These are phyloP conservation scores for Melastoma malabathricum DNA, from an alignment of 345 rosid species.

Conservation along the genomic window DNA sequence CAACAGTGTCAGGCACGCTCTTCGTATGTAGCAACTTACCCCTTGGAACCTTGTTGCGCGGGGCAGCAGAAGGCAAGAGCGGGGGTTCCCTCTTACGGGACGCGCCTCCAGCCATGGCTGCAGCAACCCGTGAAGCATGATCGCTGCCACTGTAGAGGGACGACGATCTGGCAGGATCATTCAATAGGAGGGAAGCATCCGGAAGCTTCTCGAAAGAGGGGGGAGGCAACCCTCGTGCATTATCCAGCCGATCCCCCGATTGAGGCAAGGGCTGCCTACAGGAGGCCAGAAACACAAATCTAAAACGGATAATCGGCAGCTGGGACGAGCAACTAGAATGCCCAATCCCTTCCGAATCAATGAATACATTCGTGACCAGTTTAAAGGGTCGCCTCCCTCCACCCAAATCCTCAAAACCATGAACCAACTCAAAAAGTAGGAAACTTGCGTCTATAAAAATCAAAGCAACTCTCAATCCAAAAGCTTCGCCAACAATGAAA, in stretches of 20 bases:
- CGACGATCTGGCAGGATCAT: conserved; percentile 25
- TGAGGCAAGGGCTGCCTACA: conserved; percentile 21
- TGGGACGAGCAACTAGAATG: too few species aligned
- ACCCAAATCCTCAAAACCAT: too few species aligned
- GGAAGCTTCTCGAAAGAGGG: conserved; percentile 44
- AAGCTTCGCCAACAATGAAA: neutral
- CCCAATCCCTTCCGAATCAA: too few species aligned
- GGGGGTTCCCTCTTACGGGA: conserved; percentile 54
- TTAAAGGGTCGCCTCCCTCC: too few species aligned
- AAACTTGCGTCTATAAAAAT: neutral
- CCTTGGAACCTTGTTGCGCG: conserved; percentile 46
- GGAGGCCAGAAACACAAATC: neutral
- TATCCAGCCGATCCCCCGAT: conserved; percentile 12
- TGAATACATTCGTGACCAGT: too few species aligned
- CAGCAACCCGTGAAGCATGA: conserved; percentile 67
- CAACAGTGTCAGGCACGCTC: conserved; percentile 45
- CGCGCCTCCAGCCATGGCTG: conserved; percentile 54
- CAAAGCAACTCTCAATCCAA: neutral
- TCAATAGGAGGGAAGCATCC: conserved; percentile 68
- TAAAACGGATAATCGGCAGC: neutral
- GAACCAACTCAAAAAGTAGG: too few species aligned
- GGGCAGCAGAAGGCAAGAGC: conserved; percentile 25
- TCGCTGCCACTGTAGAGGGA: conserved; percentile 20
- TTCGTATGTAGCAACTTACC: conserved; percentile 36
- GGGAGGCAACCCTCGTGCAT: conserved; percentile 5